Evolutionary conservation across 352 stramenopile genomes (phyloP), one percentile per base, ranked within the genome.

Genomic region (Lagenidium sp.): DNA sequence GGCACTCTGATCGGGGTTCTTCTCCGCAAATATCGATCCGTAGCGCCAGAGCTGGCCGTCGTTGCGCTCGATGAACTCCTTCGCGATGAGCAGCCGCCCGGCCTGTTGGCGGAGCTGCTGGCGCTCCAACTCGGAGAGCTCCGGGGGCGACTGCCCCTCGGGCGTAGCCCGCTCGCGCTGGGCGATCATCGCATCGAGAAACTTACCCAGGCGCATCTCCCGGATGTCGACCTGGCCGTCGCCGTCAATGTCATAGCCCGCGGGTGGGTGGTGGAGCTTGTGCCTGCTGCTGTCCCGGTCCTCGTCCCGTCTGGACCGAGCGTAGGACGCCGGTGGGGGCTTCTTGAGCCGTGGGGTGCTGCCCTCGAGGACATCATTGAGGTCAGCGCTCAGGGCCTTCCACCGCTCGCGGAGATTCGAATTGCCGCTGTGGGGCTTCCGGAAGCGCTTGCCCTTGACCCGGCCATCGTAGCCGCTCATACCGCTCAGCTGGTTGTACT

Each of bases 51-150:
- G 43, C 5, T 69, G 66, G 19, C 67, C 69, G 21, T 78, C 64
- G 57, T 85, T 85, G 38, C 68, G 68, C 44, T 85, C 61, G 18
- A 82, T 50, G 36, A 85, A 85, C 57, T 85, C 72, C 18, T 74
- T 82, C 12, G 72, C 72, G 25, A 85, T 71, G 15, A 82, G 68
- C 28, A 82, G 40, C 3, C 65, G 57, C 4, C 73, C 73, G 4
- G 71, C 73, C 13, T 59, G 57, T 25, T 82, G 67, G 1, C 63
- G 66, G 60, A 85, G 72, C 12, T 50, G 54, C 18, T 70, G 44
- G 6, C 75, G 48, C 16, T 82, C 67, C 5, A 37, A 24, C 29
- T 80, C 73, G 0, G 47, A 35, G 3, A 62, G n/a, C 12, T 21
- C 44, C 42, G 7, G 25, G 4, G 2, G 2, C 23, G 7, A 44